Conservation (phyloP, 257 asterid species). For the Fraxinus pennsylvanica region DNA sequence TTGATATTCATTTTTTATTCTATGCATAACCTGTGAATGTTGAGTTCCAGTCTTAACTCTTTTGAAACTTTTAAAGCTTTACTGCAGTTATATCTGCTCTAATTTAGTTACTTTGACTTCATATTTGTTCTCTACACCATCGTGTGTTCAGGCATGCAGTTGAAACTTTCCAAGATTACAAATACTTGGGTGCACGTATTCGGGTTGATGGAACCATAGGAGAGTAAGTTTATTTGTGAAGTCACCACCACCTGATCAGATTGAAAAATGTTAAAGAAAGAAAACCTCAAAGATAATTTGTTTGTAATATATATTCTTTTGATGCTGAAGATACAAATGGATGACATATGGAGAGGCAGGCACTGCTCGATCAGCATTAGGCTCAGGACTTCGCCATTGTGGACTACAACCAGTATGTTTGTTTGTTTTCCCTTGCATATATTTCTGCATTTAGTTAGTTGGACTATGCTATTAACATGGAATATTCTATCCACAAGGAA, state of each 20-base stretch:
- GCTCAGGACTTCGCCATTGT: slow-evolving; percentile 73
- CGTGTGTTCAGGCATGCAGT: slow-evolving; percentile 65
- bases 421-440: neutral
- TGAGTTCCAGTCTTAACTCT: neutral
- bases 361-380: slow-evolving; percentile 82
- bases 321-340: slow-evolving; percentile 76
- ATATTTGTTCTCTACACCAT: slow-evolving; percentile 5
- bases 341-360: slow-evolving; percentile 95
- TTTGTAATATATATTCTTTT: slow-evolving; percentile 14
- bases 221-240: slow-evolving; percentile 63
- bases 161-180: slow-evolving; percentile 72
- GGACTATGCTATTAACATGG: neutral
- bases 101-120: neutral
- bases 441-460: slow-evolving; percentile 9
- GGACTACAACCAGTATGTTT: slow-evolving; percentile 68
- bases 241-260: slow-evolving; percentile 9
- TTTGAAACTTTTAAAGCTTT: neutral
- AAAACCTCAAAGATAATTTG: neutral
- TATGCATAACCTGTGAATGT: slow-evolving; percentile 4
- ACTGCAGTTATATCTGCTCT: slow-evolving; percentile 13
- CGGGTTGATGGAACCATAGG: slow-evolving; percentile 92
- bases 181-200: slow-evolving; percentile 88
- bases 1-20: neutral
- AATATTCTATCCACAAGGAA: neutral
- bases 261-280: slow-evolving; percentile 10